phyloP scores from a whole-genome alignment of 768 basidiomycete species.

The Psilocybe azurescens region DNA sequence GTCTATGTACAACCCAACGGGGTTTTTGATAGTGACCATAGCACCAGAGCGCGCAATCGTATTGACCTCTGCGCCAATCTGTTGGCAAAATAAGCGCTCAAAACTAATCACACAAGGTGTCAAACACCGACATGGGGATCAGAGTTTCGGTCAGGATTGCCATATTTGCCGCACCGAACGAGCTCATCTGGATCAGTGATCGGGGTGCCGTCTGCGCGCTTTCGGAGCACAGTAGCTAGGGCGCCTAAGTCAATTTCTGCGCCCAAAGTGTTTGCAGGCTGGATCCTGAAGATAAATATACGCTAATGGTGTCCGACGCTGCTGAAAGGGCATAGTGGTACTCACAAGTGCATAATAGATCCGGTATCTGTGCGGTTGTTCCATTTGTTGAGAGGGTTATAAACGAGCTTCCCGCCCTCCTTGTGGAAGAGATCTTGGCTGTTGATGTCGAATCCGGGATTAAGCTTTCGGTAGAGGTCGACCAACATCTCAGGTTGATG shows the following conservation, averaged over 20 bases:
- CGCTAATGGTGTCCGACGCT: neutral
- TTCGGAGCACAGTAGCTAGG: slow-evolving; percentile 1
- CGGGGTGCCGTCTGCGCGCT: slow-evolving; percentile 1
- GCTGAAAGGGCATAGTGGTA: too few species aligned
- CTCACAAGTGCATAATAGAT: slow-evolving; percentile 10
- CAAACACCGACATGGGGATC: slow-evolving; percentile 2
- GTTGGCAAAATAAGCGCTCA: neutral
- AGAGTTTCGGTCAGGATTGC: slow-evolving; percentile 1
- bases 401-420: neutral
- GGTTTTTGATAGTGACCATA: slow-evolving; percentile 11
- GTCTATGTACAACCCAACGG: slow-evolving; percentile 13
- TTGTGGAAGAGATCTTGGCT: neutral
- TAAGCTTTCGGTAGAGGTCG: neutral
- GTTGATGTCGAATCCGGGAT: slow-evolving; percentile 4
- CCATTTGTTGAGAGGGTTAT: slow-evolving; percentile 11
- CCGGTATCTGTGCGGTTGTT: slow-evolving; percentile 1
- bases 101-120: neutral
- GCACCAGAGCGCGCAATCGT: slow-evolving; percentile 10
- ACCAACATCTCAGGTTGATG: slow-evolving; percentile 1
- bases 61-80: slow-evolving; percentile 14
- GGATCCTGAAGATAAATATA: slow-evolving; percentile 1
- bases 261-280: slow-evolving; percentile 2
- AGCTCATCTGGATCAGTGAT: slow-evolving; percentile 9
- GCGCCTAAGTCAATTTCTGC: slow-evolving; percentile 3
- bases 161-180: slow-evolving; percentile 1